Base-by-base conservation (phyloP, 768 basidiomycete species). In the Strobilomyces confusus region DNA sequence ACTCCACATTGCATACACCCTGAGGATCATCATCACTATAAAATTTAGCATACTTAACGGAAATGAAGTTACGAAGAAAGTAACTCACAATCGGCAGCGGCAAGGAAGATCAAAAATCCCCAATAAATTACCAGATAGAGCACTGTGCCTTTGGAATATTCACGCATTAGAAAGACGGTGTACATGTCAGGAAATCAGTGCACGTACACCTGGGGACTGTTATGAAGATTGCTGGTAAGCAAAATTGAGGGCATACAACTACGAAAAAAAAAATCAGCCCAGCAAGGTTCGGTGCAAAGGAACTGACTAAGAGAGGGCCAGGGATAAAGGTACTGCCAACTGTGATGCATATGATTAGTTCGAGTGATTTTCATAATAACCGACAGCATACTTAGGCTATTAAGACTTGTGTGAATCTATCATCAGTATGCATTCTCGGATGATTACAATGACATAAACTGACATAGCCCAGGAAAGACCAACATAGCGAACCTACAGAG, bases 171-270 rank as follows among this genome's bases (percentile, higher is more conserved):
- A 30, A 12, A 17, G 4, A 12, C 9, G 7, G 7, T 41, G 29
- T 15, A 14, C 6, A 30, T 1, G 19, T 14, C 0, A 48, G 9
- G 14, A 4, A 36, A 29, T 22, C n/a, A 13, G 17, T 32, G 14
- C 1, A 17, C 58, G 54, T 57, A 58, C 58, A 59, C 8, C 58
- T 59, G 22, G 20, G 14, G 1, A 26, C 3, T 1, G 8, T 45
- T 7, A 15, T 22, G 9, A 19, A 52, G 13, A 14, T 1, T 32
- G 9, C 12, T 32, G 4, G 14, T 9, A 19, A 22, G 5, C 2
- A 25, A 13, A 4, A 25, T 47, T 23, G 5, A 34, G 32, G 26
- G 15, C 29, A 15, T 22, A 49, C 48, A 40, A 2, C 48, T 49
- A 17, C n/a, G 32, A 9, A n/a, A n/a, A 33, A 46, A 22, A 19